Conservation (phyloP, 176 grass and related monocot genomes). For the Melocanna baccifera region DNA sequence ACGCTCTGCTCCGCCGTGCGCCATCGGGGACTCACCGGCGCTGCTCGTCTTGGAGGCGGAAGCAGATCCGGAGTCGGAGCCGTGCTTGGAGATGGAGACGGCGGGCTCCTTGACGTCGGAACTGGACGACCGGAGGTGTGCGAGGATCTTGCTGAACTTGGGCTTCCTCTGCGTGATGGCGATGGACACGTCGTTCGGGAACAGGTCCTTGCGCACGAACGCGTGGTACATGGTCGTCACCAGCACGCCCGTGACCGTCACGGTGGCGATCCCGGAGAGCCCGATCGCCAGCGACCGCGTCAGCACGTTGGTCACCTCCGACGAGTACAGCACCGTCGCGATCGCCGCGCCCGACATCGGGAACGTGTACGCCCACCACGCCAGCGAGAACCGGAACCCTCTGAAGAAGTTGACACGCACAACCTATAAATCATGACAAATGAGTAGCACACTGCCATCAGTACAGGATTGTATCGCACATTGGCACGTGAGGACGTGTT, state of each 20-base stretch:
- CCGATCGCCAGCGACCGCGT: constrained; percentile 47
- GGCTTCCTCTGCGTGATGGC: constrained; percentile 64
- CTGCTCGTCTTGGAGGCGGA: background rate
- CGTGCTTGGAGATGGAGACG: constrained; percentile 33
- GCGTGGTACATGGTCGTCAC: constrained; percentile 51
- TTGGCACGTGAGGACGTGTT: background rate
- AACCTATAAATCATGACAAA: background rate
- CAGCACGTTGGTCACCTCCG: constrained; percentile 40
- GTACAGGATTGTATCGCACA: background rate
- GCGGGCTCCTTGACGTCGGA: constrained; percentile 50
- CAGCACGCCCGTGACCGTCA: constrained; percentile 55
- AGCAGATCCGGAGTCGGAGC: background rate
- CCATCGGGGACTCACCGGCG: background rate
- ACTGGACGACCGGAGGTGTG: constrained; percentile 43
- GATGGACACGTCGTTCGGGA: constrained; percentile 87
- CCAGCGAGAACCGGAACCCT: constrained; percentile 58
- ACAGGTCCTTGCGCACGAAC: constrained; percentile 61
- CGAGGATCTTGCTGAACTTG: constrained; percentile 64
- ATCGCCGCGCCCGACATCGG: constrained; percentile 64
- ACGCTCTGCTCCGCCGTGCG: background rate
- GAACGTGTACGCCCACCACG: constrained; percentile 92
- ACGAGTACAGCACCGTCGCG: constrained; percentile 52
- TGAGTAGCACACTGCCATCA: background rate
- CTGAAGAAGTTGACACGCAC: constrained; percentile 47
- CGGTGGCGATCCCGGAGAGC: constrained; percentile 44